Evolutionary conservation across 805 yeast genomes (phyloP), one percentile per base, ranked within the genome.

Genomic region (Candida hungchunana): DNA sequence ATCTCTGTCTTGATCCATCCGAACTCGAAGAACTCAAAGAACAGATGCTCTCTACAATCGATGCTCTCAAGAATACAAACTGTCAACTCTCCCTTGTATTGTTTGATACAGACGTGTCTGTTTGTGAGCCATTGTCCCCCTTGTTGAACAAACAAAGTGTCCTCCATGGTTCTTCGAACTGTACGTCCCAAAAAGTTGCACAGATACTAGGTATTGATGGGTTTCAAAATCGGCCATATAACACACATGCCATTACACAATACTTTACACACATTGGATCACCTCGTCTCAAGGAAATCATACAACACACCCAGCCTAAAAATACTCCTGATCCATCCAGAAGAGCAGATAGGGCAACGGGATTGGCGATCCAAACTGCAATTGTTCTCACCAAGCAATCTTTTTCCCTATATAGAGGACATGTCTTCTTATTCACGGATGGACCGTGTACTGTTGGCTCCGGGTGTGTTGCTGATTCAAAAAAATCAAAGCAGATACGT

Each of bases 381-480:
- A 71, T 86, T 16, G 73, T 82, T 45, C 57, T 93, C 30, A 70
- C 86, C 2, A 18, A 20, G 46, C 93, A 86, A 55, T 79, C 89
- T 16, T 84, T 77, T 63, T 79, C 84, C 35, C 84, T 82, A 44
- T 75, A 79, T 45, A 89, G 95, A 29, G 87, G 90, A 12, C 79
- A 96, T 56, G 71, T 89, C 47, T 79, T 87, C 67, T 67, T 88
- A 39, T 90, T 93, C 57, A 78, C 94, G 18, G 90, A 88, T 36
- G 97, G 97, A 37, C 95, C 96, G 24, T 83, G 96, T 55, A 90
- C 97, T 20, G 76, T 79, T 53, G 87, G 87, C 29, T 96, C 97
- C 5, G 98, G 98, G 44, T 65, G 81, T 56, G 83, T 88, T 46
- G 97, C 88, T n/a, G 84, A 88, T 18, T 74, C 79, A 13, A 87